Conservation (phyloP, 495 filamentous ascomycete species). For the Daldinia vernicosa region DNA sequence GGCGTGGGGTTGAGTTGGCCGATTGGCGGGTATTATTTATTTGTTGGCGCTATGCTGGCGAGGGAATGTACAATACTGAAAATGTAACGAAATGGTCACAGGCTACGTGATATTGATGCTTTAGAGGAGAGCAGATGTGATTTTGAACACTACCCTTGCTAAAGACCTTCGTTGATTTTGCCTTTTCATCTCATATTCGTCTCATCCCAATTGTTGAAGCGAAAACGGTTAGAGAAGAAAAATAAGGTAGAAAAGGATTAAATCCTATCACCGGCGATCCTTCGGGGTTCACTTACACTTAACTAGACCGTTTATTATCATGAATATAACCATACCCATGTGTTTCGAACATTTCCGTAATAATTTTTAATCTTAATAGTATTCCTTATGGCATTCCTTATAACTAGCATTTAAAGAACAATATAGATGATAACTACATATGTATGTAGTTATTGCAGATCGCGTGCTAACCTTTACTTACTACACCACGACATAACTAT, state of each 20-base stretch:
- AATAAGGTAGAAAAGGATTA: constrained; percentile 7
- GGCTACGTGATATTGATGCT: constrained; percentile 41
- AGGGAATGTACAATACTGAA: constrained; percentile 27
- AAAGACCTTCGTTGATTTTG: constrained; percentile 18
- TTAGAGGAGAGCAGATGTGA: constrained; percentile 25
- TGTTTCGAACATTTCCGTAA: not conserved
- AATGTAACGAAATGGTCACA: constrained; percentile 38
- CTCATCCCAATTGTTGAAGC: constrained; percentile 2
- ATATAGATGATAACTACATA: not conserved
- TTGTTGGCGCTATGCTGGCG: constrained; percentile 40
- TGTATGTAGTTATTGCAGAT: not conserved
- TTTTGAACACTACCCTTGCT: constrained; percentile 25
- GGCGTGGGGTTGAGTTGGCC: constrained; percentile 37
- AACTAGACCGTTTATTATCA: not conserved
- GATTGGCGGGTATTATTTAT: constrained; percentile 37
- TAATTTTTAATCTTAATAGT: not conserved
- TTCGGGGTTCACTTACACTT: constrained; percentile 9
- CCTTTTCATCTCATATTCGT: constrained; percentile 11
- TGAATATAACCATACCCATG: constrained; percentile 7
- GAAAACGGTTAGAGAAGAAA: constrained; percentile 3
- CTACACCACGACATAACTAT: not conserved
- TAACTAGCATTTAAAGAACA: too few relatives aligned
- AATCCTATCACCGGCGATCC: constrained; percentile 20
- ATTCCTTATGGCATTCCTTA: not conserved
- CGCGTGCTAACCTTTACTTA: not conserved